These are phyloP conservation scores for Paecilomyces dactylethromorphus DNA, from an alignment of 2,329 filamentous ascomycete species.

Conservation along the genomic window DNA sequence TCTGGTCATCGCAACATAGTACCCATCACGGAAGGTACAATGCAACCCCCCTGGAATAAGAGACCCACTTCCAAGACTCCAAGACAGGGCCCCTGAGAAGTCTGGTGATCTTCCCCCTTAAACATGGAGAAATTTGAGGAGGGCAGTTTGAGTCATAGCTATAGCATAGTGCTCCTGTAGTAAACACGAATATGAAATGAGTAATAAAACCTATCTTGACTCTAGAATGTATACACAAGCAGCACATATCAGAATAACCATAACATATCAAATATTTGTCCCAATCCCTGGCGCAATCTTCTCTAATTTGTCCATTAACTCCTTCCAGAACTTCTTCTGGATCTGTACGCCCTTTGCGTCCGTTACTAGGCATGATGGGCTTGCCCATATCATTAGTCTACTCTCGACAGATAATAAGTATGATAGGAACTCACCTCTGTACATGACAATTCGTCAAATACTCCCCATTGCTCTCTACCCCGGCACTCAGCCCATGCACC, in stretches of 20 bases:
- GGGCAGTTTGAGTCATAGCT: too few species aligned
- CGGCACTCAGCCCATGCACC: constrained; percentile 12
- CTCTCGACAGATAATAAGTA: neutral
- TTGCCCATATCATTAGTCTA: neutral
- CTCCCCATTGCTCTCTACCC: constrained; percentile 10
- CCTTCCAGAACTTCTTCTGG: constrained; percentile 10
- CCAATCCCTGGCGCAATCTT: constrained; percentile 7
- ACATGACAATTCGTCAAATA: constrained; percentile 14
- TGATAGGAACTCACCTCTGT: constrained; percentile 6
- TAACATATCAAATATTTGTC: neutral
- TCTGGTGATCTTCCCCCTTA: too few species aligned
- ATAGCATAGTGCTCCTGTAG: too few species aligned
- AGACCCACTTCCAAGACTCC: too few species aligned
- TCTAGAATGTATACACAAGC: too few species aligned
- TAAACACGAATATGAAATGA: too few species aligned
- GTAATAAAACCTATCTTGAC: too few species aligned
- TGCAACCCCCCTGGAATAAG: too few species aligned
- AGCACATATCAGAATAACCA: neutral
- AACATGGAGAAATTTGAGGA: too few species aligned
- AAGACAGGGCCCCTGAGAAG: too few species aligned
- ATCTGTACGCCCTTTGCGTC: constrained; percentile 1
- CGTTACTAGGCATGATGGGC: constrained; percentile 4
- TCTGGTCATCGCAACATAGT: too few species aligned
- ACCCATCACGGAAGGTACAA: too few species aligned
- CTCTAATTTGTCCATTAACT: constrained; percentile 10